Evolutionary conservation across 2,329 filamentous ascomycete species (phyloP).

Genomic region (Piedraia hortae): DNA sequence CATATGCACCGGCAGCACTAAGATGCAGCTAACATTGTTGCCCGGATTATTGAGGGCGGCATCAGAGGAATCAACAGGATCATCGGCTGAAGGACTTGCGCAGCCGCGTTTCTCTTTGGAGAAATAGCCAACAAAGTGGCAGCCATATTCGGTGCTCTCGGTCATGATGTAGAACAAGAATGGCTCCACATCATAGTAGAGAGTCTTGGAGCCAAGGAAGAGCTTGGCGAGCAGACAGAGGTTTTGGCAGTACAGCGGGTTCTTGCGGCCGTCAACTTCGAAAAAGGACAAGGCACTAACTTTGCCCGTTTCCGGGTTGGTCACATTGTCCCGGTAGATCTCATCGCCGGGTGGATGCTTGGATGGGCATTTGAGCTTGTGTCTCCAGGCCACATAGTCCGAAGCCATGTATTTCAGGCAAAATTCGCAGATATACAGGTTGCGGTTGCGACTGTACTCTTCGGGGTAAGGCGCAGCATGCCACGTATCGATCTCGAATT

Average conservation of each 20-base stretch:
- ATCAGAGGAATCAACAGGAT: constrained; percentile 7
- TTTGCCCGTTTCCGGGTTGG: constrained; percentile 17
- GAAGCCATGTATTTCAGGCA: constrained; percentile 99
- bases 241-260: constrained; percentile 96
- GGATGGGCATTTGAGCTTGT: constrained; percentile 80
- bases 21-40: constrained; percentile 93
- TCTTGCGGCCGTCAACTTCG: constrained; percentile 88
- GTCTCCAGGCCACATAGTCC: constrained; percentile 90
- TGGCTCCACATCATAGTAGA: constrained; percentile 94
- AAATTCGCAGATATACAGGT: constrained; percentile 98
- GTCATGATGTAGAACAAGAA: constrained; percentile 95
- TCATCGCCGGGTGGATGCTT: constrained; percentile 95
- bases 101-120: constrained; percentile 71
- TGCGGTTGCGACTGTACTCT: constrained; percentile 86
- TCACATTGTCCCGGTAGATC: constrained; percentile 73
- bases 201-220: constrained; percentile 91
- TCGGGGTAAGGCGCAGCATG: constrained; percentile 95
- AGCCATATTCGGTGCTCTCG: constrained; percentile 71
- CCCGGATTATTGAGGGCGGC: constrained; percentile 12
- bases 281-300: constrained; percentile 42
- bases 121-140: constrained; percentile 97
- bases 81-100: constrained; percentile 40
- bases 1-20: constrained; percentile 88
- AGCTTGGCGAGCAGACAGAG: constrained; percentile 85
- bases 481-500: constrained; percentile 96